These are phyloP conservation scores for Avena atlantica DNA, from an alignment of 176 grass and related monocot genomes.

Conservation along the genomic window DNA sequence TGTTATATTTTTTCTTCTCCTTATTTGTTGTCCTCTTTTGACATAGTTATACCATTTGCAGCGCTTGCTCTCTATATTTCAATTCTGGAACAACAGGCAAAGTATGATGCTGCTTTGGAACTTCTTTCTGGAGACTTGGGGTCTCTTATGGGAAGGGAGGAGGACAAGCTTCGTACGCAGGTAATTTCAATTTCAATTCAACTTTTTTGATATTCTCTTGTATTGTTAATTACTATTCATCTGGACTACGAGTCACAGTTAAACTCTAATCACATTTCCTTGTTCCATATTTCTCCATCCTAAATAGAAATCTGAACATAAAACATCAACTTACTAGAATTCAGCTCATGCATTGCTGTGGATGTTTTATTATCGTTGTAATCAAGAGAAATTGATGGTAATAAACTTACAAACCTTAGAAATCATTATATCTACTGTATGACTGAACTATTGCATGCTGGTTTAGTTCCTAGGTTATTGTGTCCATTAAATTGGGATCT, in stretches of 20 bases:
- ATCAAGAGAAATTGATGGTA: constrained; percentile 10
- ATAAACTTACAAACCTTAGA: background rate
- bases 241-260: constrained; percentile 29
- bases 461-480: background rate
- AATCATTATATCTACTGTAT: background rate
- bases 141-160: constrained; percentile 87
- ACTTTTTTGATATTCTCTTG: constrained; percentile 33
- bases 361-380: background rate
- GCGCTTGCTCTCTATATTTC: constrained; percentile 85
- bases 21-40: constrained; percentile 32
- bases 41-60: constrained; percentile 52
- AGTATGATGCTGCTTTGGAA: constrained; percentile 87
- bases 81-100: constrained; percentile 93
- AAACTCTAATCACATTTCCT: constrained; percentile 12
- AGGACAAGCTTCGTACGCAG: constrained; percentile 88
- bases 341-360: background rate
- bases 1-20: constrained; percentile 6
- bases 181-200: constrained; percentile 61
- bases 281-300: constrained; percentile 5
- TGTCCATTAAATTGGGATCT: constrained; percentile 12
- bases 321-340: background rate
- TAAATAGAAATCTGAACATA: constrained; percentile 22
- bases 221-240: constrained; percentile 29
- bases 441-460: background rate
- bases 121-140: constrained; percentile 91